A percentile compares a stretch with the other conserved stretches of the same genome.
phyloP scores from a whole-genome alignment of 306 rosid genomes.

The Inga oerstediana region DNA sequence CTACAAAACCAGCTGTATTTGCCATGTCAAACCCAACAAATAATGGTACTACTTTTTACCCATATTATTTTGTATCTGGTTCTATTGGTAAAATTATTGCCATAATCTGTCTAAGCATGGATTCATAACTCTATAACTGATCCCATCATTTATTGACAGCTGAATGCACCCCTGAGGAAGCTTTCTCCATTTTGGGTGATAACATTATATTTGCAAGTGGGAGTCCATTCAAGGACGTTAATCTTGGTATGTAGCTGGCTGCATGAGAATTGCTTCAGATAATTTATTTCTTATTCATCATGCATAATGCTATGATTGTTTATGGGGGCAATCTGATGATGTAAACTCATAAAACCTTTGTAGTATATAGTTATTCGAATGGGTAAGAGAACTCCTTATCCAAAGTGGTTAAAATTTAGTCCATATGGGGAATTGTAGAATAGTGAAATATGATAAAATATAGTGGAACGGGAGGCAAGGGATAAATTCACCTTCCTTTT shows the following conservation, averaged over 20 bases:
- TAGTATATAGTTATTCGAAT: neutral
- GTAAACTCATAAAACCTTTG: neutral
- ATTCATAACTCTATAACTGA: slow-evolving; percentile 5
- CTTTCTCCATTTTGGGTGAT: slow-evolving; percentile 90
- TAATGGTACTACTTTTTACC: slow-evolving; percentile 56
- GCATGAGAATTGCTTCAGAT: slow-evolving; percentile 5
- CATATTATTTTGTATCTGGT: neutral
- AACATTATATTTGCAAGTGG: slow-evolving; percentile 95
- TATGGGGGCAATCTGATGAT: neutral
- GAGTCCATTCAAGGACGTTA: slow-evolving; percentile 90
- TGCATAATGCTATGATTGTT: slow-evolving; percentile 14
- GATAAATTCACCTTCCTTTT: neutral
- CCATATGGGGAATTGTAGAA: neutral
- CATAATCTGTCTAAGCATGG: neutral
- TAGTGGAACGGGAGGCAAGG: neutral
- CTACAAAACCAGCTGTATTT: slow-evolving; percentile 96
- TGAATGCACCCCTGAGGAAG: slow-evolving; percentile 97
- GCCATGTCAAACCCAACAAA: slow-evolving; percentile 99
- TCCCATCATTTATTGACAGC: slow-evolving; percentile 57
- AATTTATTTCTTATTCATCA: slow-evolving; percentile 20
- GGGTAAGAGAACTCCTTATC: neutral
- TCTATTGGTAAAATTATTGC: neutral
- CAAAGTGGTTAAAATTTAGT: neutral
- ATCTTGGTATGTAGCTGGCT: slow-evolving; percentile 71
- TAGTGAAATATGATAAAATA: neutral